Base-by-base conservation (phyloP, 1,284 basidiomycete species). In the Rhodotorula sp. region DNA sequence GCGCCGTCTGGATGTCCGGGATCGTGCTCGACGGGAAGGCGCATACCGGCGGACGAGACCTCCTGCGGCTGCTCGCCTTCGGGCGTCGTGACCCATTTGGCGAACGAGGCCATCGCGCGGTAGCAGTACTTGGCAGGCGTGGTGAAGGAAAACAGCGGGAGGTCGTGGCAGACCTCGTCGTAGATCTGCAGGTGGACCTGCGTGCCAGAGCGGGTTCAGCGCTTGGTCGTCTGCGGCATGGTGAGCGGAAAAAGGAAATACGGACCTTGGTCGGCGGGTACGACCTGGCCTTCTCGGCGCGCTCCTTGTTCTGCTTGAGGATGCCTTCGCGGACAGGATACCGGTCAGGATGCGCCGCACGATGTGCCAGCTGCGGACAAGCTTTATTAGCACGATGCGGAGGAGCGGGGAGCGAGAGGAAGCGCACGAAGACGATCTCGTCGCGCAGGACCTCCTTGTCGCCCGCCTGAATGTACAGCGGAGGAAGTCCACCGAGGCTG, bases 401-500 rank as follows among this genome's bases (percentile, higher is more conserved):
- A 0, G 17, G 9, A 27, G 27, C 13, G 34, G 13, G 55, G 25
- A 29, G 29, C 36, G 8, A 39, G 17, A 13, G 7, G 7, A 17
- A 17, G 53, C 76, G 93, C 91, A 86, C 83, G 79, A 92, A 98
- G 51, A 97, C 87, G 60, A 94, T 89, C 82, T 98, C 95, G 79
- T 99, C 96, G 61, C 93, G 85, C 55, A 98, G 82, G 0, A 97
- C 94, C 82, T 99, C 96, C 76, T 89, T 90, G 77, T 98, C 91
- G 50, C 96, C 90, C 1, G 88, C 91, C 74, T 96, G 88, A 75
- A 99, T 84, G 61, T 93, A 84, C 61, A 98, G 80, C 5, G 96
- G 95, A 1, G 93, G 93, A 0, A 99, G 82, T 1, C 95, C 95
- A 15, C 96, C 96, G 15, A 98, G 85, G 79, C 94, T 95, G 0